A percentile compares a stretch with the other conserved stretches of the same genome.
phyloP scores from a whole-genome alignment of 306 rosid genomes.

The Carpinus fangiana region DNA sequence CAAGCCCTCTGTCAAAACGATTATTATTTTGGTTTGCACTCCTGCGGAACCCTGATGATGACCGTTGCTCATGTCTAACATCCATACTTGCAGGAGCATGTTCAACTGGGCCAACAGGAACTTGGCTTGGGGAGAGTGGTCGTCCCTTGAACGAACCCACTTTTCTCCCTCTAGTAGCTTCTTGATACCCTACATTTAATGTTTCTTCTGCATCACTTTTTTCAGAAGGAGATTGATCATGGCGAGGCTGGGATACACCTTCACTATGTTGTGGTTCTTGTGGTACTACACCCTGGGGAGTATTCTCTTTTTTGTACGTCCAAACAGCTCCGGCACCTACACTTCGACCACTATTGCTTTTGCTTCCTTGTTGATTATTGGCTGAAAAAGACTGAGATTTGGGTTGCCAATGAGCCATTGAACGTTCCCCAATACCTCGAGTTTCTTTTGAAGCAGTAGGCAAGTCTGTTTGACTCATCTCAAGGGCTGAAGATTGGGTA shows the following conservation, averaged over 20 bases:
- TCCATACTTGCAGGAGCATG: conserved; percentile 43
- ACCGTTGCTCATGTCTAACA: conserved; percentile 58
- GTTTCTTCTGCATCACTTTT: conserved; percentile 44
- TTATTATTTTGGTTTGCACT: conserved; percentile 57
- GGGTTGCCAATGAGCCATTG: conserved; percentile 83
- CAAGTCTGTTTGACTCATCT: conserved; percentile 46
- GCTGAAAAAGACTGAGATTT: conserved; percentile 54
- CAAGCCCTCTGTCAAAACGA: conserved; percentile 58
- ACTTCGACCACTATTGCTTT: conserved; percentile 42
- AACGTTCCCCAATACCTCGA: conserved; percentile 56
- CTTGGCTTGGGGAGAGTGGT: conserved; percentile 51
- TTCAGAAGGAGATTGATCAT: conserved; percentile 44
- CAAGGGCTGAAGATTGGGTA: conserved; percentile 38
- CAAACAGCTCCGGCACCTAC: conserved; percentile 34
- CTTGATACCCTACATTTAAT: conserved; percentile 41
- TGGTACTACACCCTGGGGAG: conserved; percentile 34
- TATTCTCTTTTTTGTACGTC: conserved; percentile 34
- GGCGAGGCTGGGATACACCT: conserved; percentile 34
- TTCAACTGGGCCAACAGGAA: conserved; percentile 40
- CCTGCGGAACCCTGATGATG: conserved; percentile 55
- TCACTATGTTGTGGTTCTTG: conserved; percentile 26
- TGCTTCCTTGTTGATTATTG: conserved; percentile 45
- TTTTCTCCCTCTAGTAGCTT: conserved; percentile 58
- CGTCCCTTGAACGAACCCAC: conserved; percentile 51
- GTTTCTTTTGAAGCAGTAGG: conserved; percentile 54